Base-by-base conservation (phyloP, 108 stramenopile species). In the Cyclotella cryptica region DNA sequence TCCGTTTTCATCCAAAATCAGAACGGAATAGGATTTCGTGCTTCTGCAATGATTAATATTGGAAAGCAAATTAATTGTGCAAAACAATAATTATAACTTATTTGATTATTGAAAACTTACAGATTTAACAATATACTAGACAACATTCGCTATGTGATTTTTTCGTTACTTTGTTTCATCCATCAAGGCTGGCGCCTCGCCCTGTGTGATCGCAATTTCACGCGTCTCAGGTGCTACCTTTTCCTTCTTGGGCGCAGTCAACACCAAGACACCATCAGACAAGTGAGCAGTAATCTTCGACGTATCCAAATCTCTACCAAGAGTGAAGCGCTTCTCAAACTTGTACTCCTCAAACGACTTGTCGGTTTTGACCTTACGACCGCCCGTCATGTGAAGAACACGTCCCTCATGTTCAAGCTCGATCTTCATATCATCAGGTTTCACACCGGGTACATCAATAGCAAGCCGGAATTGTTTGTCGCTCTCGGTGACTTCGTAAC, bases 361-460 rank as follows among this genome's bases (percentile, higher is more conserved):
- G 24, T 70, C 75, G 3, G 73, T 81, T 43, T 81, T 44, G 19
- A 78, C 67, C 60, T 83, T 83, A 42, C 81, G 77, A 18, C 74
- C 60, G 12, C 85, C 85, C 10, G 72, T 57, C 41, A 84, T 39
- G 21, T 80, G 83, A 13, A 84, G 27, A 0, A 84, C 78, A 42
- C 74, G 78, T 0, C 79, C 76, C 30, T 81, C 80, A n/a, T 89
- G 73, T 54, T 90, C 88, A n/a, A 91, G 65, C 29, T 79, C 80
- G 28, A 93, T 70, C 60, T 84, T 76, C 41, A 91, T 83, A 59
- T 91, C 85, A 14, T 85, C 78, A 0, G 73, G 29, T 57, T 85
- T 79, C 35, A 93, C 86, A 27, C 92, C 92, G 6, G 92, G 92
- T n/a, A 93, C 84, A 66, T 93, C 92, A 13, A 93, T 60, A 11